Percentiles rank a stretch among this genome's conserved stretches.
Evolutionary conservation across 306 rosid species (phyloP).

Genomic region (Amphicarpaea edgeworthii): DNA sequence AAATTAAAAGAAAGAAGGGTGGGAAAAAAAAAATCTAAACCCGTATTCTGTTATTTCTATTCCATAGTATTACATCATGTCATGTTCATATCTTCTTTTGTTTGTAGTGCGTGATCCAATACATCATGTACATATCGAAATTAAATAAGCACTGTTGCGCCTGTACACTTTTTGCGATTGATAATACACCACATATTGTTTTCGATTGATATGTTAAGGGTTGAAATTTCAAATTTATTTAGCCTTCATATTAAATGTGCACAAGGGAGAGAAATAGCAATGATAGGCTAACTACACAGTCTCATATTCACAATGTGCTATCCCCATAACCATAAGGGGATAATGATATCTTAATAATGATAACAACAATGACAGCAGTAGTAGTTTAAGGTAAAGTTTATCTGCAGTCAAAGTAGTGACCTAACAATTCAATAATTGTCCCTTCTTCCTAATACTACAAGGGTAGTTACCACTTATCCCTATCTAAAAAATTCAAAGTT

Average conservation of each 20-base stretch:
- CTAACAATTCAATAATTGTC: slow-evolving; percentile 45
- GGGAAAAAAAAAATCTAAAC: slow-evolving; percentile 30
- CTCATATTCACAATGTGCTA: slow-evolving; percentile 51
- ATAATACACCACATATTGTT: slow-evolving; percentile 51
- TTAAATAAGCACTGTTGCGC: slow-evolving; percentile 42
- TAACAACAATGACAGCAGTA: slow-evolving; percentile 44
- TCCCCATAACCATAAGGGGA: slow-evolving; percentile 36
- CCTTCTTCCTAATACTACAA: slow-evolving; percentile 24
- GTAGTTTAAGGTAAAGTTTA: slow-evolving; percentile 43
- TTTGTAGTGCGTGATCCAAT: slow-evolving; percentile 48
- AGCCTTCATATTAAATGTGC: slow-evolving; percentile 25
- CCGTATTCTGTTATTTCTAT: slow-evolving; percentile 47
- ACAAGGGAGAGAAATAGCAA: slow-evolving; percentile 38
- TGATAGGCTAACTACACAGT: slow-evolving; percentile 32
- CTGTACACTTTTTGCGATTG: slow-evolving; percentile 34
- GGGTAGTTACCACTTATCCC: slow-evolving; percentile 42
- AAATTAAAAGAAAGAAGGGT: slow-evolving; percentile 4
- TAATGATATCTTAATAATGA: slow-evolving; percentile 54
- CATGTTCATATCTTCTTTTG: slow-evolving; percentile 48
- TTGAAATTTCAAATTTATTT: slow-evolving; percentile 39
- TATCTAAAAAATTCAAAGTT: slow-evolving; percentile 35
- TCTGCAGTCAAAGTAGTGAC: slow-evolving; percentile 38
- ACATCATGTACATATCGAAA: slow-evolving; percentile 46
- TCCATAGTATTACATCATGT: slow-evolving; percentile 51
- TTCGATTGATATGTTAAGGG: slow-evolving; percentile 46